Evolutionary conservation across 805 yeast species (phyloP).

Genomic region (Cyberlindnera lachancei): DNA sequence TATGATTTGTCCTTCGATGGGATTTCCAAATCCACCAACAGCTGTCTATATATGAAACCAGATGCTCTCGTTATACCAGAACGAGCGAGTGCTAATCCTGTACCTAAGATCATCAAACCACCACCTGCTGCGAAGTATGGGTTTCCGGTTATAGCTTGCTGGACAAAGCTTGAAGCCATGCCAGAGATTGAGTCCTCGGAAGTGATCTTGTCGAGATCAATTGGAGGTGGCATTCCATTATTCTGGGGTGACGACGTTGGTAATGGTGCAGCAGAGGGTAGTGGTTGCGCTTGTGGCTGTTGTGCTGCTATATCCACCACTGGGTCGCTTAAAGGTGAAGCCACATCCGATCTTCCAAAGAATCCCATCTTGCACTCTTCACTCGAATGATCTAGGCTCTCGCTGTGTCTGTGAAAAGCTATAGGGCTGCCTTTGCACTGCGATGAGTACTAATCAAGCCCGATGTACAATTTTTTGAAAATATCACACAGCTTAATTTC

Average conservation of each 20-base stretch:
- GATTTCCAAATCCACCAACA: constrained; percentile 87
- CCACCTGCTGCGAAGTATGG: constrained; percentile 99
- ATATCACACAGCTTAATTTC: no score
- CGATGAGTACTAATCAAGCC: no score
- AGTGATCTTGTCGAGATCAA: constrained; percentile 17
- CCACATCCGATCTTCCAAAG: not conserved
- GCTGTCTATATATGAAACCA: constrained; percentile 65
- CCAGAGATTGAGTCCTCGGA: constrained; percentile 22
- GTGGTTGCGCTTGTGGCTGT: not conserved
- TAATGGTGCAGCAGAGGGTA: constrained; percentile 1
- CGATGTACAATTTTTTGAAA: no score
- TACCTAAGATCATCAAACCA: constrained; percentile 93
- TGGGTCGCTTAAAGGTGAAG: not conserved
- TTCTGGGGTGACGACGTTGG: constrained; percentile 2
- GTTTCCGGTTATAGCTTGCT: constrained; percentile 55
- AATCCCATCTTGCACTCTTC: constrained; percentile 1
- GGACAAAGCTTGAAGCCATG: constrained; percentile 31
- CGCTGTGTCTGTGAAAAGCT: no score
- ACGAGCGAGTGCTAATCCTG: constrained; percentile 71
- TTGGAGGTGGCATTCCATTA: constrained; percentile 15
- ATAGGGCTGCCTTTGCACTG: no score
- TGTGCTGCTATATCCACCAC: not conserved
- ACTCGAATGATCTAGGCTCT: no score
- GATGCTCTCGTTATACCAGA: constrained; percentile 59
- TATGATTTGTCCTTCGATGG: constrained; percentile 91